These are phyloP conservation scores for Alternaria viburni DNA, from an alignment of 2,329 filamentous ascomycete species.

Conservation along the genomic window DNA sequence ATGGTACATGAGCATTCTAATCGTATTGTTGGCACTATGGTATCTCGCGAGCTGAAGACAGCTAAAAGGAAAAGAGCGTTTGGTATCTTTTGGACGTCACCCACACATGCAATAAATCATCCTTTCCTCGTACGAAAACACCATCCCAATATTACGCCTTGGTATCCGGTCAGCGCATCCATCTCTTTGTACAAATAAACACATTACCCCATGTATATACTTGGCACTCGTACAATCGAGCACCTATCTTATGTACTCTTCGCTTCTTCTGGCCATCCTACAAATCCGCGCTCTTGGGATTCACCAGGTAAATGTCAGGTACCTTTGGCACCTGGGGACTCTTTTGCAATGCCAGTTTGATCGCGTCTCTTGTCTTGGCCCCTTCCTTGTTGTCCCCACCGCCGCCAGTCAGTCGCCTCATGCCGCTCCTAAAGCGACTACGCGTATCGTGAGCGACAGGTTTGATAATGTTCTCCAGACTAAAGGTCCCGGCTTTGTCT, in stretches of 20 bases:
- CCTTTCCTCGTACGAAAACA: neutral
- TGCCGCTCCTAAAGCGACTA: slow-evolving; percentile 58
- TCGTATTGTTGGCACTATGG: slow-evolving; percentile 11
- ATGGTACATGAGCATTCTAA: neutral
- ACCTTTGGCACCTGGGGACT: slow-evolving; percentile 58
- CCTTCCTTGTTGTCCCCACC: slow-evolving; percentile 50
- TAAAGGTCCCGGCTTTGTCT: slow-evolving; percentile 32
- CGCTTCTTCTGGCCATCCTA: slow-evolving; percentile 4
- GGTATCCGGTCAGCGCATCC: neutral
- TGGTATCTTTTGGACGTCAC: slow-evolving; percentile 1
- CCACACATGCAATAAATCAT: neutral
- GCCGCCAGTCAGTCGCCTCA: slow-evolving; percentile 68
- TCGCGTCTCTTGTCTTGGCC: slow-evolving; percentile 45
- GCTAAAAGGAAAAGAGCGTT: neutral
- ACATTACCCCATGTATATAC: neutral
- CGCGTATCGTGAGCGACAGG: slow-evolving; percentile 62
- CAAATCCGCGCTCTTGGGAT: slow-evolving; percentile 46
- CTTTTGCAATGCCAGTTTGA: slow-evolving; percentile 46
- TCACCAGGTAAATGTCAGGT: slow-evolving; percentile 52
- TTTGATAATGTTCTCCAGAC: slow-evolving; percentile 61
- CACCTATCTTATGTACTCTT: neutral
- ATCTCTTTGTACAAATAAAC: neutral
- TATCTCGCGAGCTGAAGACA: slow-evolving; percentile 18
- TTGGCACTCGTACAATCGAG: neutral
- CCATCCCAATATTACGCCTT: neutral